Conservation (phyloP, 2,329 filamentous ascomycete species). For the Ophiocordyceps camponoti-rufipedis region DNA sequence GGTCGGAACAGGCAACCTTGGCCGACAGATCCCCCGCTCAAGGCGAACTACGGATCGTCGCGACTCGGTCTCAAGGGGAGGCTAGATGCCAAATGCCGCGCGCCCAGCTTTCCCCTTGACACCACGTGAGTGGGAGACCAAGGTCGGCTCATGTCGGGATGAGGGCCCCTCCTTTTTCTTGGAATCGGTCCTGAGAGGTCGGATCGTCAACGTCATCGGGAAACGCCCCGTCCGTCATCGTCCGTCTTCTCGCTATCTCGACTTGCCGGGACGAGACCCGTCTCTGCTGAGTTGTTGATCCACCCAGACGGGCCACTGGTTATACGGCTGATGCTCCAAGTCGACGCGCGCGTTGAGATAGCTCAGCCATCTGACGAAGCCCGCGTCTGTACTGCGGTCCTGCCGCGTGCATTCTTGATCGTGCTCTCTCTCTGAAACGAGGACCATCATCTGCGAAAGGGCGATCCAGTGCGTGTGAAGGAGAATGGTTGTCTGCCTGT, state of each 20-base stretch:
- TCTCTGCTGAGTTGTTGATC: conserved; percentile 29
- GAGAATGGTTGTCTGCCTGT: conserved; percentile 25
- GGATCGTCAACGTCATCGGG: neutral
- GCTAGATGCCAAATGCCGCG: neutral
- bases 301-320: conserved; percentile 36
- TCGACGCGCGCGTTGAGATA: conserved; percentile 29
- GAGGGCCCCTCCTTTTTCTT: neutral
- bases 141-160: neutral
- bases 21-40: neutral
- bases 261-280: conserved; percentile 21
- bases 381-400: conserved; percentile 17
- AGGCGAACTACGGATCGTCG: neutral
- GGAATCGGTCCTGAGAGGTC: neutral
- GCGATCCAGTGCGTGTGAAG: conserved; percentile 36
- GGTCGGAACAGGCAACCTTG: neutral
- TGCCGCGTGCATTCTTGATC: conserved; percentile 10
- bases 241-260: neutral
- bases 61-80: neutral
- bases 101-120: neutral
- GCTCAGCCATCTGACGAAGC: conserved; percentile 30
- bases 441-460: conserved; percentile 33
- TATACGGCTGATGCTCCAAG: conserved; percentile 24
- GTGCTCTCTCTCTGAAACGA: conserved; percentile 24
- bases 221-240: too few relatives aligned
- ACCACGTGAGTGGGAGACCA: neutral